Evolutionary conservation across 1,139 yeast genomes (phyloP), one percentile per base, ranked within the genome.

Genomic region (Sugiyamaella novakii): DNA sequence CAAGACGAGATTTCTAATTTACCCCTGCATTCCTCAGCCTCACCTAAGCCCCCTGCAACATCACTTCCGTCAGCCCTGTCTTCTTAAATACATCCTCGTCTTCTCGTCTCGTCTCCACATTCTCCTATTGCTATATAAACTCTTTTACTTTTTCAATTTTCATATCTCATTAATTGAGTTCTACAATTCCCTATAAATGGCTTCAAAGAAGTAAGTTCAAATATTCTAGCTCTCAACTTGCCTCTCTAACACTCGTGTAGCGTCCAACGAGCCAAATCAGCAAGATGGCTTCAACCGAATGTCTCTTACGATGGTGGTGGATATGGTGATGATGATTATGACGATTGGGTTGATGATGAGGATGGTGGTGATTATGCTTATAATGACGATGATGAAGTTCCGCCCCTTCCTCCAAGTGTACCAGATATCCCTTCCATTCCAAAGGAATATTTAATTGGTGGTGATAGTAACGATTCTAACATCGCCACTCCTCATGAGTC

Each of bases 231-330:
- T n/a, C n/a, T n/a, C n/a, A n/a, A n/a, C n/a, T n/a, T n/a, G n/a
- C n/a, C n/a, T n/a, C n/a, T n/a, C n/a, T n/a, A n/a, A n/a, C n/a
- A 38, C 42, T 7, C 15, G 27, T 36, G 3, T n/a, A 39, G 43
- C 28, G 43, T 39, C 6, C 43, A 39, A 21, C 14, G 43, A 3
- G 43, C 43, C 54, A 70, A 69, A 54, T 68, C 72, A 40, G 63
- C 62, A 52, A 63, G 73, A 14, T 69, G 73, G 73, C 71, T 67
- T 6, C 63, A 60, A 38, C 58, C 66, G 1, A 58, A 59, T 5
- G 42, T 52, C 14, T 57, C 64, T 19, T 68, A 68, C 49, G 71
- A 67, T 35, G 71, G 71, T 2, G 67, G 64, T 37, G 71, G 62
- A 37, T 67, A 69, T 70, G 59, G 53, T 33, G 58, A 53, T 30